phyloP scores from a whole-genome alignment of 176 grass and related monocot species.

The Ensete ventricosum region DNA sequence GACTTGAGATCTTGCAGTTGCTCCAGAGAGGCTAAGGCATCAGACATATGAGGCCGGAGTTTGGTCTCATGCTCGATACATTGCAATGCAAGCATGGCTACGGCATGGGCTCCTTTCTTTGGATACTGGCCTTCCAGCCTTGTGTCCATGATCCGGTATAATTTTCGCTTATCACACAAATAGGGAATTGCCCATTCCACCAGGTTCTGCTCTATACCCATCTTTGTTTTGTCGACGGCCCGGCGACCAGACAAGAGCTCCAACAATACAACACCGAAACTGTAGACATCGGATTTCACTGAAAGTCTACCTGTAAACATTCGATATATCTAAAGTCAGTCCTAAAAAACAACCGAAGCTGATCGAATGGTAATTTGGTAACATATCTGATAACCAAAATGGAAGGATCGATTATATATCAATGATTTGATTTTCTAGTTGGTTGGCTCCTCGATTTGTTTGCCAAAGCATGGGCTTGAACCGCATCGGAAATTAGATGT shows the following conservation, averaged over 20 bases:
- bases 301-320: constrained; percentile 15
- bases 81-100: constrained; percentile 3
- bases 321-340: neutral
- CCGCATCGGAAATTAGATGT: too few species aligned
- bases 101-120: constrained; percentile 16
- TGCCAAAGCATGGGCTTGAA: too few species aligned
- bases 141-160: constrained; percentile 21
- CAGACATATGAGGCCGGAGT: constrained; percentile 15
- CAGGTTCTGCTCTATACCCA: constrained; percentile 14
- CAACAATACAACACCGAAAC: constrained; percentile 16
- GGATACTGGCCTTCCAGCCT: constrained; percentile 12
- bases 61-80: constrained; percentile 13
- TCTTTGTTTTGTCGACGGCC: constrained; percentile 11
- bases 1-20: constrained; percentile 16
- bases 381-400: neutral
- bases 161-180: constrained; percentile 14
- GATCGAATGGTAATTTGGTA: neutral
- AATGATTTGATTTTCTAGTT: too few species aligned
- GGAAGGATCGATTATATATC: too few species aligned
- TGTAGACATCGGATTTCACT: constrained; percentile 17
- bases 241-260: constrained; percentile 11
- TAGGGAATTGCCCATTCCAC: constrained; percentile 11
- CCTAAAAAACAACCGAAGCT: neutral
- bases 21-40: constrained; percentile 9
- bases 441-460: too few species aligned